Base-by-base conservation (phyloP, 2,329 filamentous ascomycete species). In the Trichoderma koningiopsis region DNA sequence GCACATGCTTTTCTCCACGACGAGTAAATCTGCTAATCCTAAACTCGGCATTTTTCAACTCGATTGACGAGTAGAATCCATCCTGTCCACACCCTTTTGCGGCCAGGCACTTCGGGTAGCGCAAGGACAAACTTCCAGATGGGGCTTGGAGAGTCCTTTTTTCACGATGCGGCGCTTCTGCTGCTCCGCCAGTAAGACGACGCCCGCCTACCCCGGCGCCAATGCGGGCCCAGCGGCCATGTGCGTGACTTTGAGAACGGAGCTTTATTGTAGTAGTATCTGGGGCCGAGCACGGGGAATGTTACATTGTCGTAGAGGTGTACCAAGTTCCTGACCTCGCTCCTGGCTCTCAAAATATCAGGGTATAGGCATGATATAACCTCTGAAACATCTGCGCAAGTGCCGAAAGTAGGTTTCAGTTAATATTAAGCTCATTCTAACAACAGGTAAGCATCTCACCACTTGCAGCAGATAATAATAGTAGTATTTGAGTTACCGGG, bases 71-170 rank as follows among this genome's bases (percentile, higher is more conserved):
- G 55, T 67, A 49, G 16, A 52, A 33, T 7, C 22, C 27, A 1
- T 40, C 4, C 13, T 35, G 37, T 19, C 11, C 33, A 43, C 59
- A 69, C 53, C 47, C 40, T 59, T 40, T 59, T n/a, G 19, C 5
- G 27, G 16, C 14, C 53, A 43, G 53, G 35, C 43, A 49, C 16
- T 35, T n/a, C 11, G 24, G 11, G 35, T 65, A 55, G 43, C 16
- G 62, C 47, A 69, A 65, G 68, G 55, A 69, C 53, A 60, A 69
- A 43, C 56, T 59, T 57, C 68, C 68, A 66, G 56, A 69, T 65
- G 14, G 4, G 68, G 68, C n/a, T 27, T 69, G 68, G 68, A 27
- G 33, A 49, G 61, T 2, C 16, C n/a, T 33, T 47, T 52, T 49
- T 14, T 49, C 58, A 40, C 37, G 29, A 61, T 56, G 64, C 64